These are phyloP conservation scores for Penicillium parvum DNA, from an alignment of 495 filamentous ascomycete species.

Conservation along the genomic window DNA sequence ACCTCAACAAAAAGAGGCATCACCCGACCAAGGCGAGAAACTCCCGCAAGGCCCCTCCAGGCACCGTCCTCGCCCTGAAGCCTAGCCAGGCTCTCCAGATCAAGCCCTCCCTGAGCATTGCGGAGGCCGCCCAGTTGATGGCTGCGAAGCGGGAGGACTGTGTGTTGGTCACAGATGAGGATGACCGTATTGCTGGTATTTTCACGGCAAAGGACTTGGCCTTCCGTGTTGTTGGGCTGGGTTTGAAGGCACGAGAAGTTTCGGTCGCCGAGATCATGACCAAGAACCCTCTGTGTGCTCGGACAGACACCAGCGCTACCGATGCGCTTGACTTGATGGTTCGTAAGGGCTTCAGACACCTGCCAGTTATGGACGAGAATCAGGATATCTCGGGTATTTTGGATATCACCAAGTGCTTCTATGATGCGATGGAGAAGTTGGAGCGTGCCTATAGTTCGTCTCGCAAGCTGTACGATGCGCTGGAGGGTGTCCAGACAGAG, in stretches of 20 bases:
- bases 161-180: conserved; percentile 97
- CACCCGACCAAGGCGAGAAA: conserved; percentile 68
- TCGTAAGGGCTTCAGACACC: conserved; percentile 91
- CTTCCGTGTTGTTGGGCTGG: conserved; percentile 90
- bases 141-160: conserved; percentile 98
- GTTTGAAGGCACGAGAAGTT: conserved; percentile 83
- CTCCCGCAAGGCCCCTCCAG: conserved; percentile 89
- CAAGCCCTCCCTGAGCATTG: conserved; percentile 89
- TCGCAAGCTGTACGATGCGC: conserved; percentile 89
- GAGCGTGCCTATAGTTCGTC: conserved; percentile 96
- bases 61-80: conserved; percentile 90
- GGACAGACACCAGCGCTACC: conserved; percentile 96
- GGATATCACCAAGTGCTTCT: conserved; percentile 99
- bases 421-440: conserved; percentile 99
- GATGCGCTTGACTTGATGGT: conserved; percentile 98
- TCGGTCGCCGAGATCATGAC: conserved; percentile 99
- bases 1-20: conserved; percentile 96
- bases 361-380: conserved; percentile 99
- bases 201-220: conserved; percentile 99
- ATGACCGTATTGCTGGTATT: conserved; percentile 95
- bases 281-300: conserved; percentile 94
- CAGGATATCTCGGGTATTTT: conserved; percentile 97
- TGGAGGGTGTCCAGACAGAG: conserved; percentile 98
- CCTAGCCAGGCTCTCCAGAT: conserved; percentile 96
- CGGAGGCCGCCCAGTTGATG: conserved; percentile 97